Percentiles rank a stretch among this genome's conserved stretches.
Conservation (phyloP, 1,284 basidiomycete species). For the Apiotrichum brassicae region DNA sequence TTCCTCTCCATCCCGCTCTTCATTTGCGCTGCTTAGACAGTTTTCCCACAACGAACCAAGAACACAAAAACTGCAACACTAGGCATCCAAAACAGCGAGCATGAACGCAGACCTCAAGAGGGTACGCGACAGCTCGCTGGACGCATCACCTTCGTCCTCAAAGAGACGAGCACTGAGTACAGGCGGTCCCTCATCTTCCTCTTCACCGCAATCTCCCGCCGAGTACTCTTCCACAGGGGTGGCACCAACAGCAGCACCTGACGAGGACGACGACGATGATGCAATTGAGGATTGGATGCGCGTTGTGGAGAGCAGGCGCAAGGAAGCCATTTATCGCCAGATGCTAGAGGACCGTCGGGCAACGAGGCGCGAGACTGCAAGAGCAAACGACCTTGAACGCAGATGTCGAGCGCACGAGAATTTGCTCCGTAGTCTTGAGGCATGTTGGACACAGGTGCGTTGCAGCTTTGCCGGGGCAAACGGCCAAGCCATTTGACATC, state of each 20-base stretch:
- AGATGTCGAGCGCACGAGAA: slow-evolving; percentile 69
- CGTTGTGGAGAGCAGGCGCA: slow-evolving; percentile 57
- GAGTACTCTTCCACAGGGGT: neutral
- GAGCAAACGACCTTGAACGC: slow-evolving; percentile 66
- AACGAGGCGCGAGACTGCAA: slow-evolving; percentile 61
- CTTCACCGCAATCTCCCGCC: slow-evolving; percentile 2
- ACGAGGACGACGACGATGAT: slow-evolving; percentile 21
- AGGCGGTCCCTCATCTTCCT: slow-evolving; percentile 7
- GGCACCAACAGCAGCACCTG: slow-evolving; percentile 1
- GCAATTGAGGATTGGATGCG: slow-evolving; percentile 40
- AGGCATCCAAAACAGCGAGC: no score
- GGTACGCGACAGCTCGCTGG: slow-evolving; percentile 36
- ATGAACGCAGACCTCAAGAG: slow-evolving; percentile 46
- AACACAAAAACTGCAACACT: no score
- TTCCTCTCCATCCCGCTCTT: no score
- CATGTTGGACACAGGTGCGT: slow-evolving; percentile 82
- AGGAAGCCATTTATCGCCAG: slow-evolving; percentile 85
- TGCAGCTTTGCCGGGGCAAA: neutral
- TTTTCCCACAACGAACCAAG: no score
- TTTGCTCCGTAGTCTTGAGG: slow-evolving; percentile 69
- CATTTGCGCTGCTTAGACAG: no score
- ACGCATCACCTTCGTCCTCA: slow-evolving; percentile 27
- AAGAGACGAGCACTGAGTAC: slow-evolving; percentile 31
- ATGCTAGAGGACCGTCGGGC: slow-evolving; percentile 87
- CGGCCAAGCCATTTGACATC: neutral